Base-by-base conservation (phyloP, 805 yeast species). In the Maudiozyma serrabonitensis region DNA sequence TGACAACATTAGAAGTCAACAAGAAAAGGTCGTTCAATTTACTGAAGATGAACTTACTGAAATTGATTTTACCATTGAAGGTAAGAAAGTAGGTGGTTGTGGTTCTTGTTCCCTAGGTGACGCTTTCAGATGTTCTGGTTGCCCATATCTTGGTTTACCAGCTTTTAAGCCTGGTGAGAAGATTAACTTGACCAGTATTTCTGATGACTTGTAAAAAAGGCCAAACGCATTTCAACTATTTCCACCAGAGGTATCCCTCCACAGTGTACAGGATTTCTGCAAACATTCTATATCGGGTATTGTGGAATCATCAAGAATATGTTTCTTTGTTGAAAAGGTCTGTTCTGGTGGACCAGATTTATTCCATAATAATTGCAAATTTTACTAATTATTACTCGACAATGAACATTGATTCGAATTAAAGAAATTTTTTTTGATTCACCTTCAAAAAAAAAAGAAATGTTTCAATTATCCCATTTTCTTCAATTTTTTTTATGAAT, bases 131-230 rank as follows among this genome's bases (percentile, higher is more conserved):
- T 93, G 99, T 67, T 95, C 90, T 57, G 97, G 98, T 2, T 93
- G 99, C 70, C 99, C 99, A 39, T 93, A 83, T 69, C 72, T 93
- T 56, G 99, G 99, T 0, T 73, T 93, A 43, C 99, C 99, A 15
- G 97, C 99, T 3, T 93, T 93, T 76, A 89, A 89, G 69, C 99
- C 98, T 1, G 99, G 99, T 47, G 95, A 93, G 70, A 82, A 82
- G 11, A 81, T 93, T 48, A 81, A 84, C 32, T 70, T 91, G 54
- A 88, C 78, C 59, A 77, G 80, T 48, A 79, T 85, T 57, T 85
- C 84, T 40, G 95, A 85, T 66, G 95, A 87, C 64, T 74, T 86
- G 58, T 86, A 58, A 62, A 37, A 21, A 21, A 23, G 9, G 7
- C 31, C 16, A 13, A 18, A 39, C 15, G 38, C 38, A 35, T n/a